Percentiles rank a stretch among this genome's conserved stretches.
Evolutionary conservation across 805 yeast species (phyloP).

Genomic region (Zygoascus ofunaensis): DNA sequence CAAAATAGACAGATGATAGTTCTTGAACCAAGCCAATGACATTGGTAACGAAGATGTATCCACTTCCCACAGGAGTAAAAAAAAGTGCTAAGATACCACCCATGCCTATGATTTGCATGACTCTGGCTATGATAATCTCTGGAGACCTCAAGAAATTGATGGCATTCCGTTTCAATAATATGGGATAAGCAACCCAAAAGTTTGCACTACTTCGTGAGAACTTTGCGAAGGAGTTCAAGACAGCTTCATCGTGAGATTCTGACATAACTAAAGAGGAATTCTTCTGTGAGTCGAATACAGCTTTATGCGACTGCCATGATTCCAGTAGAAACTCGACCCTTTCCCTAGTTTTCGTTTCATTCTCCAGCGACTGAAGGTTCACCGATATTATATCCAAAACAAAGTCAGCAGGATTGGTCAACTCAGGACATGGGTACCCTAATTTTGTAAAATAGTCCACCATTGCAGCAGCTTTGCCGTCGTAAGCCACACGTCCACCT

Average conservation of each 20-base stretch:
- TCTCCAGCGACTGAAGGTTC: constrained; percentile 36
- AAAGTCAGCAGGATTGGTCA: constrained; percentile 65
- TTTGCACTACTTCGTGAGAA: constrained; percentile 20
- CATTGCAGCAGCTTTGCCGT: constrained; percentile 45
- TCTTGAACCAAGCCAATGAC: constrained; percentile 73
- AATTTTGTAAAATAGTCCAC: constrained; percentile 38
- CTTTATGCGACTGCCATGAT: constrained; percentile 29
- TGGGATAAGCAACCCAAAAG: constrained; percentile 29
- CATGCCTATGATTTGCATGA: constrained; percentile 53
- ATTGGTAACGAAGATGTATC: constrained; percentile 45
- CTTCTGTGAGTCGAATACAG: neutral
- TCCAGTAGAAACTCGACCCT: constrained; percentile 35
- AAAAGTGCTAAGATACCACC: constrained; percentile 59
- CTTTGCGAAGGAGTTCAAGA: neutral
- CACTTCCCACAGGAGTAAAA: constrained; percentile 49
- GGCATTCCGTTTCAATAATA: constrained; percentile 32
- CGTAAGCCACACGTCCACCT: constrained; percentile 62
- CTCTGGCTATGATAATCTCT: constrained; percentile 55
- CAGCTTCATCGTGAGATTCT: neutral
- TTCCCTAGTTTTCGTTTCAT: constrained; percentile 34
- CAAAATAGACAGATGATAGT: constrained; percentile 59
- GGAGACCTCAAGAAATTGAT: constrained; percentile 40
- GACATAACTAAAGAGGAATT: neutral
- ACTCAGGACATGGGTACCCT: constrained; percentile 50
- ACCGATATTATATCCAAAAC: constrained; percentile 62